Percentiles rank a stretch among this genome's conserved stretches.
Conservation (phyloP, 495 filamentous ascomycete species). For the Penicillium coffeae region DNA sequence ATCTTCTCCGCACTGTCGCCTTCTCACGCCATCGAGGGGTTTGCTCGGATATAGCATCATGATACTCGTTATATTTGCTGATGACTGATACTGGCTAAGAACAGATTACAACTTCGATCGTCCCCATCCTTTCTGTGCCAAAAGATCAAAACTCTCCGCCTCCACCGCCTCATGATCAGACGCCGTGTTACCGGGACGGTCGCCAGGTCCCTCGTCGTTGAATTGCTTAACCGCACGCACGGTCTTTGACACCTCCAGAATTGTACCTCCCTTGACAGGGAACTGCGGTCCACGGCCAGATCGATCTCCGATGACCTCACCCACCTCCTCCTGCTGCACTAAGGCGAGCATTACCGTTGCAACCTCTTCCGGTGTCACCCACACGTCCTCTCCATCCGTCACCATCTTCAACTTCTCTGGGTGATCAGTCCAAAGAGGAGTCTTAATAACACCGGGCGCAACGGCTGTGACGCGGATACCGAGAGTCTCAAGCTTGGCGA, state of each 20-base stretch:
- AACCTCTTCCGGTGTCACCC: slow-evolving; percentile 63
- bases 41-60: slow-evolving; percentile 5
- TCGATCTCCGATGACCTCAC: slow-evolving; percentile 40
- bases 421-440: slow-evolving; percentile 65
- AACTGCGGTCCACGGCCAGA: slow-evolving; percentile 30
- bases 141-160: slow-evolving; percentile 44
- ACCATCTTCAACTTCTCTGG: slow-evolving; percentile 62
- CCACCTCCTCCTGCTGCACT: slow-evolving; percentile 47
- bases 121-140: slow-evolving; percentile 45
- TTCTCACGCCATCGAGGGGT: neutral
- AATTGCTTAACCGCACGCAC: slow-evolving; percentile 49
- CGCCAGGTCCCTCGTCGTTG: slow-evolving; percentile 56
- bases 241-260: slow-evolving; percentile 58
- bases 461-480: slow-evolving; percentile 64
- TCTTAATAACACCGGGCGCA: slow-evolving; percentile 63
- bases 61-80: slow-evolving; percentile 10
- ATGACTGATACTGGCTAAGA: neutral
- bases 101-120: slow-evolving; percentile 15
- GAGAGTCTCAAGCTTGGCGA: slow-evolving; percentile 46
- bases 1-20: slow-evolving; percentile 7
- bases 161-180: slow-evolving; percentile 35
- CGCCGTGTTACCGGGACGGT: slow-evolving; percentile 43
- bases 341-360: slow-evolving; percentile 61
- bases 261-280: slow-evolving; percentile 42
- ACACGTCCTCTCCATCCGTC: slow-evolving; percentile 46